Conservation (phyloP, 1,139 yeast genomes). For the Yamadazyma sp. region DNA sequence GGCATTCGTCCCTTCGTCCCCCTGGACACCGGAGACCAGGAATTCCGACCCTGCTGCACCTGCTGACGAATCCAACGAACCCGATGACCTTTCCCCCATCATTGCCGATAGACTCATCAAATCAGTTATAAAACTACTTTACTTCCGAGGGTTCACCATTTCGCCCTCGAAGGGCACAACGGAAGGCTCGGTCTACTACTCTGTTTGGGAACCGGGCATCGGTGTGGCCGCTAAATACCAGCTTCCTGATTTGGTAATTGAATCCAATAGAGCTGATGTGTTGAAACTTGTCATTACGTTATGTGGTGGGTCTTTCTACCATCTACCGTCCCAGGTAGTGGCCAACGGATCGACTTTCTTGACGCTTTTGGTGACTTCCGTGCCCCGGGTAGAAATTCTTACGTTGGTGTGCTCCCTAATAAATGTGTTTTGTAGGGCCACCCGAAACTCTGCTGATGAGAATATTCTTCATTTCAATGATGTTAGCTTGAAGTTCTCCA, state of each 20-base stretch:
- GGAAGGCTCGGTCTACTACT: slow-evolving; percentile 9
- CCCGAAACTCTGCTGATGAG: slow-evolving; percentile 31
- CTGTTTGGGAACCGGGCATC: slow-evolving; percentile 78
- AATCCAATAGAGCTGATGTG: slow-evolving; percentile 67
- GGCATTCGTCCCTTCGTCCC: slow-evolving; percentile 14
- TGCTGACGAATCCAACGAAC: no score
- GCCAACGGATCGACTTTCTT: slow-evolving; percentile 58
- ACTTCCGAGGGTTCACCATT: slow-evolving; percentile 62
- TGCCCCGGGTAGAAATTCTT: slow-evolving; percentile 48
- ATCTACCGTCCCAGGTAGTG: slow-evolving; percentile 42
- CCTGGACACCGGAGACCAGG: neutral
- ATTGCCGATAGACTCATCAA: slow-evolving; percentile 53
- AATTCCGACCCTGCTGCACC: neutral
- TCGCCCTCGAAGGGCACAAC: slow-evolving; percentile 14
- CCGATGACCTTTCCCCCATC: slow-evolving; percentile 20
- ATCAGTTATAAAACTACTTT: slow-evolving; percentile 52
- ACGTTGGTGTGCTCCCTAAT: slow-evolving; percentile 69
- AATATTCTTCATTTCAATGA: slow-evolving; percentile 29
- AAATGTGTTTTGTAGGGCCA: slow-evolving; percentile 53
- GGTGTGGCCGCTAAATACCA: slow-evolving; percentile 47
- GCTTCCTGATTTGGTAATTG: slow-evolving; percentile 51
- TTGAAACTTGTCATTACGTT: slow-evolving; percentile 61
- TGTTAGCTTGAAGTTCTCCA: slow-evolving; percentile 37
- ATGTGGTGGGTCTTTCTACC: slow-evolving; percentile 65
- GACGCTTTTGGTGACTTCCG: slow-evolving; percentile 54